Conservation (phyloP, 129 eudicot genomes). For the Silybum marianum region DNA sequence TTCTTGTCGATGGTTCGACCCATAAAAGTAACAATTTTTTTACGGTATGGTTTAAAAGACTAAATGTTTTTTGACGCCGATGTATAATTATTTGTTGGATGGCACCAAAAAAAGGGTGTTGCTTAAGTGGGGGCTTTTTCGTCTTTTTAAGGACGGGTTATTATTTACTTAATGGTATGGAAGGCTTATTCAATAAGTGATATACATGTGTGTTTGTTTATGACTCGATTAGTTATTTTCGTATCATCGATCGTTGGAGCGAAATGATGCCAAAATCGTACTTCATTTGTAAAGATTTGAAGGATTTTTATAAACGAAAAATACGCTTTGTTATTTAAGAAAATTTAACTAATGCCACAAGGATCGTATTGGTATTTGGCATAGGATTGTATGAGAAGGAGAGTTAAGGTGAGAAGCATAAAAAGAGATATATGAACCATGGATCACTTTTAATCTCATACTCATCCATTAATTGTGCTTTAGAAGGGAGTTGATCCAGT, state of each 20-base stretch:
- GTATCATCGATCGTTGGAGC: neutral
- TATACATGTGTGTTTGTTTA: too few species aligned
- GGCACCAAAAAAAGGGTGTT: neutral
- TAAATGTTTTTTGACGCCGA: neutral
- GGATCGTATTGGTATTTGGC: neutral
- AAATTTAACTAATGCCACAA: neutral
- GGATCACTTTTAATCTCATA: too few species aligned
- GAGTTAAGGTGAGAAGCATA: too few species aligned
- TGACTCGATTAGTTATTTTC: too few species aligned
- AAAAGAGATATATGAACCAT: too few species aligned
- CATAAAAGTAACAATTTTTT: neutral
- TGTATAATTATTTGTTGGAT: neutral
- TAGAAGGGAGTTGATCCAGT: too few species aligned
- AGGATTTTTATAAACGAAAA: neutral
- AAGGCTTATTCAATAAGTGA: neutral
- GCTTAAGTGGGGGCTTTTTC: neutral
- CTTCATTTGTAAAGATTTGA: neutral
- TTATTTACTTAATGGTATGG: neutral
- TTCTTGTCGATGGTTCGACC: neutral
- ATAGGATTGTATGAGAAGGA: too few species aligned
- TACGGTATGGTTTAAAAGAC: conserved; percentile 4
- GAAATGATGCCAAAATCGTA: neutral
- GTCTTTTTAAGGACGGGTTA: neutral
- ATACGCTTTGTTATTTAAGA: neutral
- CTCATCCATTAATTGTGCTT: too few species aligned